Base-by-base conservation (phyloP, 2,329 filamentous ascomycete genomes). In the Talaromyces verruculosus region DNA sequence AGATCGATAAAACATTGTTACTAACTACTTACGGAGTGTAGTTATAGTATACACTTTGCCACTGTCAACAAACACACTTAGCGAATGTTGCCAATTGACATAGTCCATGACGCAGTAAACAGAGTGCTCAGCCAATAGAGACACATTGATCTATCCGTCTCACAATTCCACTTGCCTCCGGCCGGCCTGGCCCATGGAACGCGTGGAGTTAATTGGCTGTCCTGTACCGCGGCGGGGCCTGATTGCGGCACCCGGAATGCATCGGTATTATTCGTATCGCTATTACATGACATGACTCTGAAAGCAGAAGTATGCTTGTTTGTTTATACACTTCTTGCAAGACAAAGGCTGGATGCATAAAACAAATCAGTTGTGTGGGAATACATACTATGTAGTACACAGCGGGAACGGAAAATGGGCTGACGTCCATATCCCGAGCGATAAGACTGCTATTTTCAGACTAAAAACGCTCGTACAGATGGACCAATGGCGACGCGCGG, bases 101-200 rank as follows among this genome's bases (percentile, higher is more conserved):
- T 30, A 19, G 25, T 45, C 57, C 57, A 61, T 61, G 59, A 61
- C 59, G 59, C 59, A 49, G 58, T 22, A 49, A 49, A 61, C 53
- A 57, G n/a, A 19, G 4, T 30, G 57, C 19, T 37, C 11, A 28
- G 5, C 53, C 33, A 57, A 57, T 57, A 22, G 19, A 22, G 5
- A 15, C n/a, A n/a, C 51, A 22, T 15, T 1, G 1, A 1, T 22
- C 33, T 22, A 57, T 22, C 28, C 17, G 30, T 28, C 30, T 47
- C 7, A 17, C 28, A 51, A 17, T 49, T 51, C 59, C 59, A 35
- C 59, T 37, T 33, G 39, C 5, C 41, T 39, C 17, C 17, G 37
- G 22, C 25, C 35, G 57, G 57, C 39, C 57, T 61, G 41, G 41
- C 51, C 51, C 51, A 57, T 15, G 49, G n/a, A 39, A 19, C 39